Evolutionary conservation across 1,284 basidiomycete genomes (phyloP), one percentile per base, ranked within the genome.

Genomic region (Cryptococcus floricola): DNA sequence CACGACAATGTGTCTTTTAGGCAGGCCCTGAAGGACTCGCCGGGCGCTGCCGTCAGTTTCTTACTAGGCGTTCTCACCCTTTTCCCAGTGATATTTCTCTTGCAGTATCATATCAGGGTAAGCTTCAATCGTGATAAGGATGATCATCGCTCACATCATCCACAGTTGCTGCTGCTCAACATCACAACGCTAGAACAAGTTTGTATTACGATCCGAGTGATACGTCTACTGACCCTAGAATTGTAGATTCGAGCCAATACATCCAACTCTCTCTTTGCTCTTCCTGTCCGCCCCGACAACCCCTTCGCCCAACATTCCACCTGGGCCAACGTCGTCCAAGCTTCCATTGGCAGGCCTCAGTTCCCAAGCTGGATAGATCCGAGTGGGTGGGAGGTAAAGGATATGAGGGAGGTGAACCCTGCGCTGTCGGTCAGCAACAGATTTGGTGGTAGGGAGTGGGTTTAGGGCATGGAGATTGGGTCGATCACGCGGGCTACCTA

Each of bases 151-250:
- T 37, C 25, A 57, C 42, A 8, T 38, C 14, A 14, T 42, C 5
- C 23, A 39, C 70, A 90, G 87, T 80, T 95, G 53, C 77, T 93
- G 41, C 76, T 90, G 49, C 79, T 89, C 63, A 93, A 94, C 74
- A 81, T 89, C 44, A 95, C 92, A 2, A 96, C 92, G 12, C 92
- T 96, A 59, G 92, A 96, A 77, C 90, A 92, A 83, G 88, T 90
- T 67, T 71, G 86, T 57, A 19, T 12, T 4, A 14, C 43, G 28
- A 1, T 27, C 50, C 34, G 25, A 42, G n/a, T 19, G n/a, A 16
- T 38, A 48, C 23, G 23, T 23, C 23, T 34, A 48, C 31, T 37
- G 6, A n/a, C 48, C 12, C 27, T 9, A 39, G 34, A 14, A 16
- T 25, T 16, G 5, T 48, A 76, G 71, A 75, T 77, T 58, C 68